Conservation (phyloP, 2,329 filamentous ascomycete species). For the Calonectria crousiana region DNA sequence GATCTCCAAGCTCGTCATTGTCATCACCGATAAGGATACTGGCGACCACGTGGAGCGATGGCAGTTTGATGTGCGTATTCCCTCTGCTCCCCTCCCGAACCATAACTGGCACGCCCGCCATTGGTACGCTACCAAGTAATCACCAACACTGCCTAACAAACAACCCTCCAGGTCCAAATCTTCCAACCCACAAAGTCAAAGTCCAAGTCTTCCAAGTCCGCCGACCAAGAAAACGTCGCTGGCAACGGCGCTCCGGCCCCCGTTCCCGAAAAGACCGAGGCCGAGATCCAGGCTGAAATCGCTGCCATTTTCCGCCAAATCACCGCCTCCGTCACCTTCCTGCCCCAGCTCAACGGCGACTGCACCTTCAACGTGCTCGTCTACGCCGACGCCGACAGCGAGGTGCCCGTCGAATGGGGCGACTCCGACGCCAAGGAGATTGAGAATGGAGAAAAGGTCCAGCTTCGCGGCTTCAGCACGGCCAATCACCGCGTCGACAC, state of each 20-base stretch:
- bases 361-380: constrained; percentile 99
- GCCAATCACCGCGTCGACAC: constrained; percentile 95
- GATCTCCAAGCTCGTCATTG: constrained; percentile 96
- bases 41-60: constrained; percentile 96
- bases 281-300: constrained; percentile 95
- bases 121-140: not conserved
- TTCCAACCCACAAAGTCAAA: constrained; percentile 51
- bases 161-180: constrained; percentile 52
- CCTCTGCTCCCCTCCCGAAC: not conserved
- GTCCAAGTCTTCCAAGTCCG: constrained; percentile 61
- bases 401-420: constrained; percentile 98
- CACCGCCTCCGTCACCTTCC: constrained; percentile 95
- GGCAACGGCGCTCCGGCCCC: constrained; percentile 47
- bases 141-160: constrained; percentile 14
- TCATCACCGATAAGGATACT: constrained; percentile 97
- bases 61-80: constrained; percentile 86
- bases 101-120: no score
- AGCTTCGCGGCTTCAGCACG: constrained; percentile 95
- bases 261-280: constrained; percentile 81
- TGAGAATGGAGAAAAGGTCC: constrained; percentile 91
- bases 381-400: constrained; percentile 95
- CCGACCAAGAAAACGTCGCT: constrained; percentile 78
- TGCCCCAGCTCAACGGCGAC: constrained; percentile 88
- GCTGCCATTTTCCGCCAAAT: constrained; percentile 98
- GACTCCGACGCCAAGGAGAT: constrained; percentile 99